Percentiles rank a stretch among this genome's conserved stretches.
Evolutionary conservation across 1,139 yeast genomes (phyloP).

Genomic region (Saccharomycopsis phalli): DNA sequence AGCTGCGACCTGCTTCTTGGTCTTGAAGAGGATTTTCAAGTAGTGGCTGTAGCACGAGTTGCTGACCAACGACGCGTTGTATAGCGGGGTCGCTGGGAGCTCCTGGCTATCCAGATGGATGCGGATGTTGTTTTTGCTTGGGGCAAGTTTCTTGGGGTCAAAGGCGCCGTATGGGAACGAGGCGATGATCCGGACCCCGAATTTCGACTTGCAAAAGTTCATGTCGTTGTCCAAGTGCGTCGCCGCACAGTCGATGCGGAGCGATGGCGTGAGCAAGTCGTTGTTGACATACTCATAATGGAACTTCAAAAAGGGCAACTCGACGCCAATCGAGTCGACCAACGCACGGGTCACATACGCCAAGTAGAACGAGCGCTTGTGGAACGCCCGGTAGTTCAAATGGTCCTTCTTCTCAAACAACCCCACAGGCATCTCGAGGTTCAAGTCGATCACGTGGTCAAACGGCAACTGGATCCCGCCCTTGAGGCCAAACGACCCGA

Average conservation of each 20-base stretch:
- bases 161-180: constrained; percentile 67
- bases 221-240: constrained; percentile 30
- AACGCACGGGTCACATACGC: constrained; percentile 67
- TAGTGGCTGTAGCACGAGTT: constrained; percentile 62
- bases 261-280: constrained; percentile 57
- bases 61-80: constrained; percentile 71
- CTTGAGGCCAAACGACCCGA: constrained; percentile 85
- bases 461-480: constrained; percentile 61
- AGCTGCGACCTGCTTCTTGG: constrained; percentile 70
- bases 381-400: constrained; percentile 79
- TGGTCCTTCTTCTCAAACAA: constrained; percentile 82
- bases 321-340: constrained; percentile 43
- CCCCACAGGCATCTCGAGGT: constrained; percentile 69
- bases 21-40: constrained; percentile 64
- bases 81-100: constrained; percentile 71
- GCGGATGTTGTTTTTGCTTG: constrained; percentile 73
- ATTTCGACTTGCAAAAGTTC: constrained; percentile 59
- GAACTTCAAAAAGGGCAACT: constrained; percentile 40
- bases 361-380: constrained; percentile 80
- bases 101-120: constrained; percentile 38
- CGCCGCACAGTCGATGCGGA: constrained; percentile 38
- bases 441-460: constrained; percentile 61
- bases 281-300: constrained; percentile 60
- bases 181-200: constrained; percentile 60
- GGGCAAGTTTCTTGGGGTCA: constrained; percentile 66